These are phyloP conservation scores for Petasospora fabianii DNA, from an alignment of 1,139 yeast genomes.

Conservation along the genomic window DNA sequence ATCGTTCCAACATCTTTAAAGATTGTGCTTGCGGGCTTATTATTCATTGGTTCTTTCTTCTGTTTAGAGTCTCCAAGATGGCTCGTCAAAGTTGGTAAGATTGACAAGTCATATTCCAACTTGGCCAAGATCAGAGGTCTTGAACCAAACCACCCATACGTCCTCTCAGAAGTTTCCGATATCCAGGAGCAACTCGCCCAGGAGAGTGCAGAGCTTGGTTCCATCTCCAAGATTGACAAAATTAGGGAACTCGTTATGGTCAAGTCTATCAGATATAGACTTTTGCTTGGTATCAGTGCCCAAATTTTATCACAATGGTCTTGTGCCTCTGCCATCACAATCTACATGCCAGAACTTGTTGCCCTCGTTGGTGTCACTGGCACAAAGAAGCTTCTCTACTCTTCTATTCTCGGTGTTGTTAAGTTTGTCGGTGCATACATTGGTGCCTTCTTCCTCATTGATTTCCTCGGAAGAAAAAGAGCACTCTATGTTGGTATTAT, in stretches of 20 bases:
- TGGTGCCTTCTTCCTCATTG: slow-evolving; percentile 43
- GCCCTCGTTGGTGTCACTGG: slow-evolving; percentile 42
- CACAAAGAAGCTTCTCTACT: slow-evolving; percentile 45
- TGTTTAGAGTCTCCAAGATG: slow-evolving; percentile 66
- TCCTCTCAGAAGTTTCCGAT: slow-evolving; percentile 50
- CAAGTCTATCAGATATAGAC: slow-evolving; percentile 46
- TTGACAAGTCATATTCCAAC: slow-evolving; percentile 50
- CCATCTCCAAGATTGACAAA: slow-evolving; percentile 29
- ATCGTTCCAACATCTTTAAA: slow-evolving; percentile 41
- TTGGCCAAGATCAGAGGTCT: slow-evolving; percentile 37
- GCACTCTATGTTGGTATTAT: slow-evolving; percentile 40
- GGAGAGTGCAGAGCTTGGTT: slow-evolving; percentile 37
- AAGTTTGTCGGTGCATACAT: slow-evolving; percentile 42
- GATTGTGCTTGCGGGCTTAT: slow-evolving; percentile 46
- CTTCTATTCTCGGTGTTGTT: slow-evolving; percentile 52
- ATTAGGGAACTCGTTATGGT: slow-evolving; percentile 36
- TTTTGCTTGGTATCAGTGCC: slow-evolving; percentile 40
- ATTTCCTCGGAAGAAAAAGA: slow-evolving; percentile 43
- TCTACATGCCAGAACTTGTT: slow-evolving; percentile 52
- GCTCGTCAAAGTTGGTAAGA: slow-evolving; percentile 56
- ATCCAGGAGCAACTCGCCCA: slow-evolving; percentile 45
- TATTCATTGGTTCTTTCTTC: slow-evolving; percentile 43
- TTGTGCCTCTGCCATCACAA: slow-evolving; percentile 56
- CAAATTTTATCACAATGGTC: slow-evolving; percentile 62
- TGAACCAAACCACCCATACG: slow-evolving; percentile 42